Evolutionary conservation across 371 early-diverging fungal species (phyloP).

Genomic region (Mucor sp.): DNA sequence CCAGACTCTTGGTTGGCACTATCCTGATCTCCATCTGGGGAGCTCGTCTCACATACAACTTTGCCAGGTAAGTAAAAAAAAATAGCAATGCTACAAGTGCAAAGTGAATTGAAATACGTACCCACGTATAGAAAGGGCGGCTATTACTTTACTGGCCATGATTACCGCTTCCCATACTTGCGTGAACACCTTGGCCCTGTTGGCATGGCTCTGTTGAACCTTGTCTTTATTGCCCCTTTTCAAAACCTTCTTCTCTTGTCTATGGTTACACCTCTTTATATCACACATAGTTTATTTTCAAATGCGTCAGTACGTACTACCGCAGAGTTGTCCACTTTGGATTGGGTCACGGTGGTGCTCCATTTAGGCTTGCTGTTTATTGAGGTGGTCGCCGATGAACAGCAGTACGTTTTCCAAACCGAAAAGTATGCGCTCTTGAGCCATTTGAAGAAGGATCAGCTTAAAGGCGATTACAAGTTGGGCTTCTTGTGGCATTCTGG

Average conservation of each 20-base stretch:
- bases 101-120: neutral
- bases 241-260: constrained; percentile 73
- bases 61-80: constrained; percentile 44
- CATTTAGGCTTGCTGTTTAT: constrained; percentile 51
- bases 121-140: constrained; percentile 67
- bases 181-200: constrained; percentile 36
- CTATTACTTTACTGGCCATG: constrained; percentile 70
- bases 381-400: constrained; percentile 82
- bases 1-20: constrained; percentile 53
- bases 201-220: constrained; percentile 73
- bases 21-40: constrained; percentile 77
- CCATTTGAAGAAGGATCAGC: constrained; percentile 22
- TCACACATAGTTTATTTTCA: constrained; percentile 28
- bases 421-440: constrained; percentile 56
- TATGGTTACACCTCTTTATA: constrained; percentile 65
- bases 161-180: constrained; percentile 75
- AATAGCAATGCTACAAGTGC: neutral
- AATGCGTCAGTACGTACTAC: constrained; percentile 1
- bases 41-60: constrained; percentile 78
- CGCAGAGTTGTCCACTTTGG: constrained; percentile 34
- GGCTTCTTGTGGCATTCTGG: constrained; percentile 78
- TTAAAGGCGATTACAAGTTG: constrained; percentile 46
- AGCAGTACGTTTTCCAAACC: constrained; percentile 82
- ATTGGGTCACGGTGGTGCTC: constrained; percentile 46
- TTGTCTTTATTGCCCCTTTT: constrained; percentile 72